Evolutionary conservation across 1,284 basidiomycete species (phyloP).

Genomic region (Sanghuangporus baumii): DNA sequence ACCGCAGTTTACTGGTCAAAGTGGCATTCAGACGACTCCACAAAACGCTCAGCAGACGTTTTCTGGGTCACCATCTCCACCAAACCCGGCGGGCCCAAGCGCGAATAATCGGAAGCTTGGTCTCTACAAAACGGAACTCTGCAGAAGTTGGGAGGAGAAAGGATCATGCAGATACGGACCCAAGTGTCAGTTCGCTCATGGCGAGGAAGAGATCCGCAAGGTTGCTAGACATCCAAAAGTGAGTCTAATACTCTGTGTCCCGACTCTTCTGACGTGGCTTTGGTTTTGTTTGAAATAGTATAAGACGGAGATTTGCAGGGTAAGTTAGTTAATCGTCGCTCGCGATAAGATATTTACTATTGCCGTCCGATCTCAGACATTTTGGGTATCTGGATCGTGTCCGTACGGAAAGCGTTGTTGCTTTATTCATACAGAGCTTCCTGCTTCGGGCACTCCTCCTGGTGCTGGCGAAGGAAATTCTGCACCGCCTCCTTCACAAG

Average conservation of each 20-base stretch:
- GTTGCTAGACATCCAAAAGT: conserved; percentile 85
- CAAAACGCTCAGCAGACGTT: conserved; percentile 30
- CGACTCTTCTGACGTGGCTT: conserved; percentile 7
- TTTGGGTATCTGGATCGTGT: conserved; percentile 87
- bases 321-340: conserved; percentile 31
- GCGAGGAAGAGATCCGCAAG: conserved; percentile 78
- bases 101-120: conserved; percentile 85
- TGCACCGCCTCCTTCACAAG: conserved; percentile 42
- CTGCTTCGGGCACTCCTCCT: conserved; percentile 49
- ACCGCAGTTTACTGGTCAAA: conserved; percentile 48
- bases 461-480: conserved; percentile 30
- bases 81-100: conserved; percentile 56
- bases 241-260: conserved; percentile 20
- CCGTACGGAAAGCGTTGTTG: conserved; percentile 87
- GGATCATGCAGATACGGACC: conserved; percentile 80
- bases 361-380: conserved; percentile 47
- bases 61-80: conserved; percentile 30
- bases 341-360: conserved; percentile 17
- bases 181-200: conserved; percentile 90
- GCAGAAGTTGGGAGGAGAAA: conserved; percentile 91
- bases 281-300: conserved; percentile 44
- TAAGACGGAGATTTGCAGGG: conserved; percentile 89
- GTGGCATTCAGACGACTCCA: conserved; percentile 38
- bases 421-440: conserved; percentile 84
- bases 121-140: conserved; percentile 88